phyloP scores from a whole-genome alignment of 1,284 basidiomycete genomes.

The Hortiboletus rubellus region DNA sequence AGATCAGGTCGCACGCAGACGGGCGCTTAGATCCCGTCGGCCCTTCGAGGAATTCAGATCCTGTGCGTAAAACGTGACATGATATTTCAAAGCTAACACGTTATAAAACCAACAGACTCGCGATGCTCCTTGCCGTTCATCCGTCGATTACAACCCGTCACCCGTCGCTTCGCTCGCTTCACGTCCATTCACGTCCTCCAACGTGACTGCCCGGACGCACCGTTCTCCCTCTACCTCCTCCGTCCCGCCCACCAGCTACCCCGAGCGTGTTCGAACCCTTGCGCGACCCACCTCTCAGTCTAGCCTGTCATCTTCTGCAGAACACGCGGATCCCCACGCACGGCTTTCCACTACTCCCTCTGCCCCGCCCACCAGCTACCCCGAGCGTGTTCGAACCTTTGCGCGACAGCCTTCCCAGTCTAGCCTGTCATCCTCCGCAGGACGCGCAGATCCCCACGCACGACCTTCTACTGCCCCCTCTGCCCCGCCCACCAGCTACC shows the following conservation, averaged over 20 bases:
- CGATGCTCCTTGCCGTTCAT: slow-evolving; percentile 9
- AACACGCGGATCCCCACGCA: background rate
- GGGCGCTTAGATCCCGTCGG: slow-evolving; percentile 24
- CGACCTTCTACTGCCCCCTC: background rate
- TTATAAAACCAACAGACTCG: slow-evolving; percentile 24
- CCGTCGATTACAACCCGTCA: background rate
- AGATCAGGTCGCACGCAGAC: slow-evolving; percentile 11
- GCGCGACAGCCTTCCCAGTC: slow-evolving; percentile 13
- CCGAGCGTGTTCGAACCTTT: slow-evolving; percentile 12
- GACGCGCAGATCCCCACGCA: background rate
- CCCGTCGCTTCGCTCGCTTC: slow-evolving; percentile 3
- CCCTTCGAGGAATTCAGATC: slow-evolving; percentile 5
- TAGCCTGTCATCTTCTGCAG: background rate
- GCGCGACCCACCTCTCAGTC: slow-evolving; percentile 13
- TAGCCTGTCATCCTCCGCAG: background rate
- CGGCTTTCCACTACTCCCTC: slow-evolving; percentile 1
- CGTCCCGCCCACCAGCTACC: slow-evolving; percentile 25
- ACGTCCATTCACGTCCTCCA: slow-evolving; percentile 10
- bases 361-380: slow-evolving; percentile 25
- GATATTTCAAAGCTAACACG: slow-evolving; percentile 15
- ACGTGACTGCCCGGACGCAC: background rate
- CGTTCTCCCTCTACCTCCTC: slow-evolving; percentile 4
- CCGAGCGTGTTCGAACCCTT: slow-evolving; percentile 12
- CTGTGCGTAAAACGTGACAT: slow-evolving; percentile 24
- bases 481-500: slow-evolving; percentile 25